Percentiles rank a stretch among this genome's conserved stretches.
phyloP scores from a whole-genome alignment of 345 rosid genomes.

The Citrus cavaleriei region DNA sequence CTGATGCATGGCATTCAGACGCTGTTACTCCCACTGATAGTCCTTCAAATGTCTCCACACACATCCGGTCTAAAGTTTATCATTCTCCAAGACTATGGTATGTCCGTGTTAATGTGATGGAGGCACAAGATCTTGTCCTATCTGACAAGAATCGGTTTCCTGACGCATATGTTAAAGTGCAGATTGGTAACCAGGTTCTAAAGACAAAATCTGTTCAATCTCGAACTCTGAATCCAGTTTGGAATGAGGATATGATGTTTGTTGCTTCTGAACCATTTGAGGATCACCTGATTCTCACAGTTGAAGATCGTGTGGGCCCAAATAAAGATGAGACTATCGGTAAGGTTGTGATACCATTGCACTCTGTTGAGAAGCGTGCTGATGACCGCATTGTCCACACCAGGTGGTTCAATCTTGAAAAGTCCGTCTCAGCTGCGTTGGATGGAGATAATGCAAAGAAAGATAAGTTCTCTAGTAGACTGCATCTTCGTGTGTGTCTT shows the following conservation, averaged over 20 bases:
- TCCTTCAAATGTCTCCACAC: conserved; percentile 37
- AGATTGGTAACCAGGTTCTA: conserved; percentile 58
- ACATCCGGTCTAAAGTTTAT: conserved; percentile 81
- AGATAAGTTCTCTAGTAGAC: conserved; percentile 56
- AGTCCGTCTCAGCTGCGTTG: conserved; percentile 40
- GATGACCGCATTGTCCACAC: conserved; percentile 46
- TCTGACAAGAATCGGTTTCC: conserved; percentile 59
- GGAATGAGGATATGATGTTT: conserved; percentile 90
- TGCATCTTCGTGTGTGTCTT: conserved; percentile 61
- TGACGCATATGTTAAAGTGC: conserved; percentile 64
- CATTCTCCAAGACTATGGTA: conserved; percentile 95
- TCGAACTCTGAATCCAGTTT: conserved; percentile 55
- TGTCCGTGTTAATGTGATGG: conserved; percentile 71
- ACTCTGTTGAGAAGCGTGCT: conserved; percentile 43
- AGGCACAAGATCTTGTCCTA: conserved; percentile 75
- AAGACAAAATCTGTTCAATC: conserved; percentile 62
- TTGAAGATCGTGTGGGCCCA: conserved; percentile 64
- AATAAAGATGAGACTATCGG: conserved; percentile 77
- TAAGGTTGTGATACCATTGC: conserved; percentile 42
- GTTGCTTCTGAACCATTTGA: conserved; percentile 95
- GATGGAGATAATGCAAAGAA: conserved; percentile 49
- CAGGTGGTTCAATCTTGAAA: conserved; percentile 64
- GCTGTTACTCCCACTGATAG: conserved; percentile 49
- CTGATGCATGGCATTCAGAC: conserved; percentile 91
- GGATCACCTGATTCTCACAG: conserved; percentile 52